phyloP scores from a whole-genome alignment of 352 stramenopile genomes.

The Aphanomyces cochlioides region DNA sequence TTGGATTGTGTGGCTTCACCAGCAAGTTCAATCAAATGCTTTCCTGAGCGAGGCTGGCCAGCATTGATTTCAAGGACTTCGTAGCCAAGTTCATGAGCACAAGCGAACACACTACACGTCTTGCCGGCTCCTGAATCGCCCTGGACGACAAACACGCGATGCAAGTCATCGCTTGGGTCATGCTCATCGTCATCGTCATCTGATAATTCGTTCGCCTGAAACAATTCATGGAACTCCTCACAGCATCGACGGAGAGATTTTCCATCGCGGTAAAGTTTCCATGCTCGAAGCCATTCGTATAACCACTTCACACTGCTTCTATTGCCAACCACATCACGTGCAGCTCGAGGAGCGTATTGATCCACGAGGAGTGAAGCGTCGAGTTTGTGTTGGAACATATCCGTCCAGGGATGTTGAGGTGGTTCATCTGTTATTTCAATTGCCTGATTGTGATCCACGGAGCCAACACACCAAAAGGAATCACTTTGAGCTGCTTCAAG shows the following conservation, averaged over 20 bases:
- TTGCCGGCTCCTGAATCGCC: slow-evolving; percentile 69
- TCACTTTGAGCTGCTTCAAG: not conserved
- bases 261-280: slow-evolving; percentile 56
- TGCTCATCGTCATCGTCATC: slow-evolving; percentile 47
- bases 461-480: not conserved
- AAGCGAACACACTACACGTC: slow-evolving; percentile 74
- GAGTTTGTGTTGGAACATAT: not conserved
- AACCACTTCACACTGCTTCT: slow-evolving; percentile 54
- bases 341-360: slow-evolving; percentile 54
- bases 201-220: slow-evolving; percentile 57
- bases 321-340: slow-evolving; percentile 66
- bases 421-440: not conserved
- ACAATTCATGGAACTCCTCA: slow-evolving; percentile 48
- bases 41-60: slow-evolving; percentile 63
- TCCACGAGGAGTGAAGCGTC: slow-evolving; percentile 43
- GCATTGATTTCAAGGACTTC: slow-evolving; percentile 85
- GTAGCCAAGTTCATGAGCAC: slow-evolving; percentile 72
- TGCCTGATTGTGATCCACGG: too few relatives aligned
- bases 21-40: slow-evolving; percentile 64
- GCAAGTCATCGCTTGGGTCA: slow-evolving; percentile 51
- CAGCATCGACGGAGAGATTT: slow-evolving; percentile 47
- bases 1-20: slow-evolving; percentile 83
- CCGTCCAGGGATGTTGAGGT: not conserved
- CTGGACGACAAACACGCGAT: slow-evolving; percentile 67
- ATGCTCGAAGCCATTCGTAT: slow-evolving; percentile 65